phyloP scores from a whole-genome alignment of 441 rosid genomes.

The Corymbia citriodora region DNA sequence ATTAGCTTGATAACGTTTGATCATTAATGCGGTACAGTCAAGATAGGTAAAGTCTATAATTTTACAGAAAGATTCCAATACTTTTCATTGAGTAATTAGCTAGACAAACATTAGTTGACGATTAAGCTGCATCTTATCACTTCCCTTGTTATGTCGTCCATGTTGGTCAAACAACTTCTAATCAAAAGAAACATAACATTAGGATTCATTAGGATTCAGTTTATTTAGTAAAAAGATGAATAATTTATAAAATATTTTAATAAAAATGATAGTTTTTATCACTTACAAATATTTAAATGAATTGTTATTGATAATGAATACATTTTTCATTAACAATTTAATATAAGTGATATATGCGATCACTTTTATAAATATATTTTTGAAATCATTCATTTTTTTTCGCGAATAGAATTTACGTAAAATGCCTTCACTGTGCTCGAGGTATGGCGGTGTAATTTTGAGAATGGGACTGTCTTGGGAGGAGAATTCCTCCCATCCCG shows the following conservation, averaged over 20 bases:
- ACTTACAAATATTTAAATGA: not conserved
- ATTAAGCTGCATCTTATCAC: not conserved
- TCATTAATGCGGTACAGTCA: not conserved
- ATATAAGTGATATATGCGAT: rapidly evolving
- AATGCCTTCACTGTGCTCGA: not conserved
- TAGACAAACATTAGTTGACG: not conserved
- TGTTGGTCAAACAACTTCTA: not conserved
- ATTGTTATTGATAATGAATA: not conserved
- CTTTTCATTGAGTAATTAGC: not conserved
- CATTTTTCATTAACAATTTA: not conserved
- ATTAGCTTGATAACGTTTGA: not conserved
- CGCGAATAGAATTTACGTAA: not conserved
- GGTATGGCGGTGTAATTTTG: not conserved
- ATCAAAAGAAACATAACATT: not conserved
- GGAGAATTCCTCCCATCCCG: not conserved
- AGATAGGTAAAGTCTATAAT: not conserved
- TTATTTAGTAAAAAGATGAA: not conserved
- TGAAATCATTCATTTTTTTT: not conserved
- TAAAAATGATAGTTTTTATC: not conserved
- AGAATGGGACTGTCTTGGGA: not conserved
- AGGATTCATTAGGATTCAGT: not conserved
- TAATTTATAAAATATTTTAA: rapidly evolving
- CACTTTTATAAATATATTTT: rapidly evolving
- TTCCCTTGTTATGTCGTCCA: not conserved
- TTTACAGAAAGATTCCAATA: not conserved